phyloP scores from a whole-genome alignment of 2,329 filamentous ascomycete genomes.

The Pseudogymnoascus sp. region DNA sequence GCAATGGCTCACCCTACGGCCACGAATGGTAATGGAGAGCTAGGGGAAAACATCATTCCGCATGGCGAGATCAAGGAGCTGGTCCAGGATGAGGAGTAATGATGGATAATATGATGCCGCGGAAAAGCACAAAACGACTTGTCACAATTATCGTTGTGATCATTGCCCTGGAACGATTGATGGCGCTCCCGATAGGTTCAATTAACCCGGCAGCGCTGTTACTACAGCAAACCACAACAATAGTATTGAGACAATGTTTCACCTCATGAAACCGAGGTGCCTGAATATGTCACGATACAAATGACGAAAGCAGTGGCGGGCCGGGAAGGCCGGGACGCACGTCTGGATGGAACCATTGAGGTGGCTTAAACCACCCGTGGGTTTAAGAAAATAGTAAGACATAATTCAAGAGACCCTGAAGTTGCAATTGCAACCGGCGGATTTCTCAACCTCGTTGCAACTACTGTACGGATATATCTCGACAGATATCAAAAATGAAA shows the following conservation, averaged over 20 bases:
- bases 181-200: background rate
- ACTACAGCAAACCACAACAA: background rate
- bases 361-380: background rate
- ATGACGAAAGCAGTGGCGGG: constrained; percentile 6
- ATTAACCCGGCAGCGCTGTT: background rate
- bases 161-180: background rate
- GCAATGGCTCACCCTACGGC: constrained; percentile 13
- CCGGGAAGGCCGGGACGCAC: background rate
- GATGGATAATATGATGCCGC: background rate
- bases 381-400: constrained; percentile 4
- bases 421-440: constrained; percentile 5
- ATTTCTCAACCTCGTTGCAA: background rate
- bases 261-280: constrained; percentile 9
- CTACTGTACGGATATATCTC: background rate
- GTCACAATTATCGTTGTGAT: background rate
- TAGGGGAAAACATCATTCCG: constrained; percentile 25
- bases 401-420: background rate
- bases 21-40: constrained; percentile 30
- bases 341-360: background rate
- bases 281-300: constrained; percentile 1
- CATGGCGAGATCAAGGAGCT: constrained; percentile 56
- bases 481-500: background rate
- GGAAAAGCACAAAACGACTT: background rate
- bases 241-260: constrained; percentile 8
- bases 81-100: constrained; percentile 49